phyloP scores from a whole-genome alignment of 306 rosid species.

The Heteromeles arbutifolia region DNA sequence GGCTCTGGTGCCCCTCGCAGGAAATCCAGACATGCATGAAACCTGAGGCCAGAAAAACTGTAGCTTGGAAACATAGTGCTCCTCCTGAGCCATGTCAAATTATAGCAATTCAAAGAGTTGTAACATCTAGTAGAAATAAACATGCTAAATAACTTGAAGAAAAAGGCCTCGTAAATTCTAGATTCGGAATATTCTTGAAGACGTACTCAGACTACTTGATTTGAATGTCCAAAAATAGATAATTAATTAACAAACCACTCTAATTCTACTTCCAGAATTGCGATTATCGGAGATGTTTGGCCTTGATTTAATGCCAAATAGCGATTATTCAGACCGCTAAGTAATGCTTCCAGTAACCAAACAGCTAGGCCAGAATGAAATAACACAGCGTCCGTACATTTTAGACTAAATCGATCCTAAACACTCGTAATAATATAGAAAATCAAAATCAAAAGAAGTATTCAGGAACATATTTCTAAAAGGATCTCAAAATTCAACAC shows the following conservation, averaged over 20 bases:
- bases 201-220: not conserved
- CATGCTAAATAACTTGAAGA: not conserved
- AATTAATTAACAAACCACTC: not conserved
- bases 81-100: conserved; percentile 47
- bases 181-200: not conserved
- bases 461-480: not conserved
- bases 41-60: conserved; percentile 85
- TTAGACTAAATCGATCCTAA: not conserved
- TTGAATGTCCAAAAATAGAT: not conserved
- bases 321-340: not conserved
- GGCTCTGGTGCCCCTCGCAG: conserved; percentile 66
- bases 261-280: not conserved
- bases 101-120: not conserved
- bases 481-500: not conserved
- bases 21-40: conserved; percentile 67
- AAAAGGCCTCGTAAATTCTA: not conserved
- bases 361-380: not conserved
- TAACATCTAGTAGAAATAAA: not conserved
- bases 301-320: not conserved
- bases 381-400: not conserved
- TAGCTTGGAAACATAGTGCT: conserved; percentile 75
- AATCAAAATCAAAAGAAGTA: not conserved
- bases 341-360: not conserved
- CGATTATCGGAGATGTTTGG: not conserved
- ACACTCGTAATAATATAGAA: not conserved